These are phyloP conservation scores for Tuber borchii DNA, from an alignment of 495 filamentous ascomycete species.

Conservation along the genomic window DNA sequence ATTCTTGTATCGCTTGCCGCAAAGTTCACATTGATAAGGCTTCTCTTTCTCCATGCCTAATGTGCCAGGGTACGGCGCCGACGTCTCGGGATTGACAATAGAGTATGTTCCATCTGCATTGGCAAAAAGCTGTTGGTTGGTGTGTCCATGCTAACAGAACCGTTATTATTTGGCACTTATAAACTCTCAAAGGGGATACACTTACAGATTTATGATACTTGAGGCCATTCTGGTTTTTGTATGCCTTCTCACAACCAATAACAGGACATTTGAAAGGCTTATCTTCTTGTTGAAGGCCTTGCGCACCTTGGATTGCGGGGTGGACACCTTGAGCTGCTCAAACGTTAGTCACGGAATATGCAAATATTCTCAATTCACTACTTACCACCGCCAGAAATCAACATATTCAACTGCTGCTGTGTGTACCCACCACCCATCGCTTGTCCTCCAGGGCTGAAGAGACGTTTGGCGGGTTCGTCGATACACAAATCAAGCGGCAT, in stretches of 20 bases:
- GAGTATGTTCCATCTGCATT: constrained; percentile 96
- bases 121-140: constrained; percentile 89
- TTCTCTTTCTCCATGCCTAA: constrained; percentile 99
- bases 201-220: constrained; percentile 74
- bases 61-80: constrained; percentile 86
- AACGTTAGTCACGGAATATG: not conserved
- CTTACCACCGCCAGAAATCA: constrained; percentile 26
- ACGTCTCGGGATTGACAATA: constrained; percentile 94
- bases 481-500: constrained; percentile 69
- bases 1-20: constrained; percentile 99
- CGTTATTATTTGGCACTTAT: constrained; percentile 17
- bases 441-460: constrained; percentile 79
- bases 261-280: constrained; percentile 98
- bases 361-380: constrained; percentile 3
- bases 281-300: constrained; percentile 55
- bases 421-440: constrained; percentile 51
- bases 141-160: constrained; percentile 70
- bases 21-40: constrained; percentile 91
- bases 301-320: not conserved
- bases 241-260: constrained; percentile 97
- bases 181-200: constrained; percentile 35
- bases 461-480: constrained; percentile 87
- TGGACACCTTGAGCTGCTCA: not conserved
- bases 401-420: constrained; percentile 37
- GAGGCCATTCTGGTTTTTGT: constrained; percentile 98